phyloP scores from a whole-genome alignment of 345 rosid genomes.

The Populus deltoides region DNA sequence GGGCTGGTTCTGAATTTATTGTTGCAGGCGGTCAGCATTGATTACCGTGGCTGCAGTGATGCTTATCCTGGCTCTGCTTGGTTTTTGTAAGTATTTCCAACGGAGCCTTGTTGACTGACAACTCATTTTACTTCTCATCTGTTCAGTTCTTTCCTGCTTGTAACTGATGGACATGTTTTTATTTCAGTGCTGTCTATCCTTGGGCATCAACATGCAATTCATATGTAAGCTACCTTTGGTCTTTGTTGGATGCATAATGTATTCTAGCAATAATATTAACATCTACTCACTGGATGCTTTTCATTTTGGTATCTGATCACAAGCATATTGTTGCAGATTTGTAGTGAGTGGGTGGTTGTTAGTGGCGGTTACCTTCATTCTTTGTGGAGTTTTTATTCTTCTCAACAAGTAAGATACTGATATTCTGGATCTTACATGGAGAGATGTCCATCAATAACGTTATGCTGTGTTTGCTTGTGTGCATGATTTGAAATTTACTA shows the following conservation, averaged over 20 bases:
- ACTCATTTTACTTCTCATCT: constrained; percentile 16
- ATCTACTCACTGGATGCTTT: background rate
- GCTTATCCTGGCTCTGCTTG: constrained; percentile 78
- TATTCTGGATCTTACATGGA: background rate
- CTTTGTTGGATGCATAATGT: background rate
- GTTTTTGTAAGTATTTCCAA: constrained; percentile 64
- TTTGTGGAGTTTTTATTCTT: constrained; percentile 77
- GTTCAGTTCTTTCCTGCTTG: constrained; percentile 9
- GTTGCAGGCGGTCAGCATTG: constrained; percentile 69
- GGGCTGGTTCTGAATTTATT: constrained; percentile 11
- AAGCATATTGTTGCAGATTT: constrained; percentile 47
- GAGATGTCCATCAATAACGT: background rate
- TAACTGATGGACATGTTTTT: constrained; percentile 12
- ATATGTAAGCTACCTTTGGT: constrained; percentile 50
- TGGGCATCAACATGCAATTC: constrained; percentile 70
- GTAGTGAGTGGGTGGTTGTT: constrained; percentile 86
- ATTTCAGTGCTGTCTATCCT: constrained; percentile 66
- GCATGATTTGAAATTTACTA: constrained; percentile 1
- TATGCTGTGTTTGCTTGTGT: constrained; percentile 8
- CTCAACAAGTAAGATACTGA: constrained; percentile 63
- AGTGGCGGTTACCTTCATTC: constrained; percentile 79
- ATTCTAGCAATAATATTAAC: background rate
- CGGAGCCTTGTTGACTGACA: background rate
- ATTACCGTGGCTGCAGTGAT: constrained; percentile 78
- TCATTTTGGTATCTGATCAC: constrained; percentile 10